Evolutionary conservation across 2,329 filamentous ascomycete species (phyloP).

Genomic region (Fusarium euwallaceae): DNA sequence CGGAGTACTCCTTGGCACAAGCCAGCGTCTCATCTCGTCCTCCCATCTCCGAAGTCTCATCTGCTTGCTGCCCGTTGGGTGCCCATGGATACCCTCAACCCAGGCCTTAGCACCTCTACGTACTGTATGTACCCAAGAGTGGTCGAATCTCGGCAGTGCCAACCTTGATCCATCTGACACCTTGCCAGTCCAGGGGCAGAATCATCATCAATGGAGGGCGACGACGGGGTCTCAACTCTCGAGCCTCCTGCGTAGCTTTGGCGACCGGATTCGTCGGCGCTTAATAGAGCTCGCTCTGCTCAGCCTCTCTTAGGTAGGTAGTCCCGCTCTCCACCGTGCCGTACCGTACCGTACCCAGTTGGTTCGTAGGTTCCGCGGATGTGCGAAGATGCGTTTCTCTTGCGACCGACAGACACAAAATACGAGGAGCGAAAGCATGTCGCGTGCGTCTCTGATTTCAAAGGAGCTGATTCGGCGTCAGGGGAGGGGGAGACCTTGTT

Average conservation of each 20-base stretch:
- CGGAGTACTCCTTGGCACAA: constrained; percentile 26
- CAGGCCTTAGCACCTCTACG: neutral
- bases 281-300: constrained; percentile 28
- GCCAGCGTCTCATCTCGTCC: constrained; percentile 38
- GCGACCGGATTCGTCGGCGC: constrained; percentile 40
- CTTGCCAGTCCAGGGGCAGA: constrained; percentile 3
- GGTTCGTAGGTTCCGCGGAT: neutral
- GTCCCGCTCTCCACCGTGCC: constrained; percentile 1
- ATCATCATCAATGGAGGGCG: constrained; percentile 11
- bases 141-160: constrained; percentile 8
- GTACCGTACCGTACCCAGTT: neutral
- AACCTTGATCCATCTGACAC: constrained; percentile 16
- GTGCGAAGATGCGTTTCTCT: neutral
- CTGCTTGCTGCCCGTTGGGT: constrained; percentile 41
- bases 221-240: constrained; percentile 25
- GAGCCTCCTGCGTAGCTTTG: constrained; percentile 22
- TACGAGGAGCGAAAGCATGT: constrained; percentile 21
- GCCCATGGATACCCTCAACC: constrained; percentile 34
- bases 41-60: constrained; percentile 31
- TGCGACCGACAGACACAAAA: neutral
- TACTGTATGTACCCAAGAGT: neutral
- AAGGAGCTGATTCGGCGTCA: constrained; percentile 31
- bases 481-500: constrained; percentile 17
- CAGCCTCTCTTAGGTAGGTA: constrained; percentile 31
- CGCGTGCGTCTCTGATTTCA: constrained; percentile 26